Percentiles rank a stretch among this genome's conserved stretches.
These are phyloP conservation scores for Asterophora lycoperdoides DNA, from an alignment of 768 basidiomycete genomes.

Conservation along the genomic window DNA sequence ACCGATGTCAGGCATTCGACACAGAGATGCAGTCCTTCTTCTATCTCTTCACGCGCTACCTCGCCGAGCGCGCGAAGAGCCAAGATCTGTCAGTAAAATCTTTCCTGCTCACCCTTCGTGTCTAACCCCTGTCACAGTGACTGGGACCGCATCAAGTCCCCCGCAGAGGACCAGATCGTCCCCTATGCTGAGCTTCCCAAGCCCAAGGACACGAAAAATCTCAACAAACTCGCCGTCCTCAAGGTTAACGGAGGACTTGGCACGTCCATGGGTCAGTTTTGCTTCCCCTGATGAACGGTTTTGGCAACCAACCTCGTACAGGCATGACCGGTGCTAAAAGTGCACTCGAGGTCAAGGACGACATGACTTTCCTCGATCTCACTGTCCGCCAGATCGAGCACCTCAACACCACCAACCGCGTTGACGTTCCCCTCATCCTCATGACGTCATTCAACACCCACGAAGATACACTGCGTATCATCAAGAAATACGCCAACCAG, in stretches of 20 bases:
- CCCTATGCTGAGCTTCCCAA: slow-evolving; percentile 72
- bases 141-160: slow-evolving; percentile 88
- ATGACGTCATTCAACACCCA: slow-evolving; percentile 99
- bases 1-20: slow-evolving; percentile 68
- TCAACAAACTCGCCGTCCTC: slow-evolving; percentile 92
- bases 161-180: slow-evolving; percentile 80
- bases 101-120: slow-evolving; percentile 3
- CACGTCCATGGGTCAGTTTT: slow-evolving; percentile 73
- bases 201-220: slow-evolving; percentile 53
- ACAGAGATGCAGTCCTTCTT: slow-evolving; percentile 97
- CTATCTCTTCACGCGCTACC: slow-evolving; percentile 93
- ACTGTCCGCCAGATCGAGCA: slow-evolving; percentile 95
- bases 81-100: slow-evolving; percentile 68
- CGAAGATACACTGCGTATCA: slow-evolving; percentile 92
- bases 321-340: slow-evolving; percentile 87
- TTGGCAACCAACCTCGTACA: slow-evolving; percentile 22
- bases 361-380: slow-evolving; percentile 97
- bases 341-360: slow-evolving; percentile 94
- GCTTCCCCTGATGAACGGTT: not conserved
- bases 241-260: slow-evolving; percentile 94
- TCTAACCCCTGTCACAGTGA: slow-evolving; percentile 43
- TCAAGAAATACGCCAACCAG: slow-evolving; percentile 95
- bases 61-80: slow-evolving; percentile 81
- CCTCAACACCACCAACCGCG: slow-evolving; percentile 77
- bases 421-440: slow-evolving; percentile 94